Evolutionary conservation across 495 filamentous ascomycete species (phyloP), one percentile per base, ranked within the genome.

Genomic region (Tuber calosporum): DNA sequence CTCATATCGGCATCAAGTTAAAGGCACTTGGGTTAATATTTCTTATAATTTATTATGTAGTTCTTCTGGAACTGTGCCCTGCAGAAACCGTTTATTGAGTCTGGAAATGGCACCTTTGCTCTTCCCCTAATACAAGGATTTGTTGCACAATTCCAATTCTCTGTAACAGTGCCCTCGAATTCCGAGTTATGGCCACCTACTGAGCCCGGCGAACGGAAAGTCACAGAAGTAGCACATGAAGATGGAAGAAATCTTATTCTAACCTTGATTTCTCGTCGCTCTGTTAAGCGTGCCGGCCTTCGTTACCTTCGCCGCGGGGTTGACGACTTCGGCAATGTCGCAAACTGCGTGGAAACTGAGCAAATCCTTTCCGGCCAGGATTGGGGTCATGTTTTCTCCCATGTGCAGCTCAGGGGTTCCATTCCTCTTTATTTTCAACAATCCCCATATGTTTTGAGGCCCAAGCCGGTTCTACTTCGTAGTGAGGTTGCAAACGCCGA

Each of bases 391-490:
- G 84, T 91, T 11, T 92, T 91, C 82, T 95, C 93, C 0, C 96
- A 95, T 75, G 83, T 93, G 19, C 94, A 98, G 81, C 85, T 92
- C 30, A 86, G 94, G 62, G 94, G 93, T 1, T 96, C 93, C 19
- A 93, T 97, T 72, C 94, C 94, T 0, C 80, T 97, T 4, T 98
- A 92, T 83, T 98, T 97, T 79, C 93, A 93, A 0, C 95, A 99
- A 82, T 91, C 90, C 0, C 93, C 95, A 2, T 97, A 96, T 81
- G 91, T 92, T 5, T 89, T 99, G 75, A 97, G 96, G 80, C 95
- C 95, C 0, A 83, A 92, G 38, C 93, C 95, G 0, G 86, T 91
- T 22, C 81, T 96, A 45, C 90, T 92, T 77, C 92, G 93, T 77
- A 93, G 92, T 1, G 81, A 86, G 2, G 89, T 91, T 43, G 87